Conservation (phyloP, 2,329 filamentous ascomycete genomes). For the Paramyrothecium sp. region DNA sequence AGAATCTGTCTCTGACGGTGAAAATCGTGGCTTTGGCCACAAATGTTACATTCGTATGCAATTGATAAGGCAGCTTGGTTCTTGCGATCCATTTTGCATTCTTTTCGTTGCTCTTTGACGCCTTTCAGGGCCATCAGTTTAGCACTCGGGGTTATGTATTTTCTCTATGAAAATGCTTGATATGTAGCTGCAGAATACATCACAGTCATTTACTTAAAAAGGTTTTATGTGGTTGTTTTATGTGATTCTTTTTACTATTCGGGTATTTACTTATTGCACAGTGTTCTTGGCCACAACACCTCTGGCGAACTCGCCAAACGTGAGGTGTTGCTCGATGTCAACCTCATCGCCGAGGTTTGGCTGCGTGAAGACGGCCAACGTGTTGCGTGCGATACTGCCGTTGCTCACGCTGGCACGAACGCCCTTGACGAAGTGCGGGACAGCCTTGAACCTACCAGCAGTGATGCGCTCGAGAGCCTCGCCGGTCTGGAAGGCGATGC, state of each 20-base stretch:
- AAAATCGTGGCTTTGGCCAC: background rate
- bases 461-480: conserved; percentile 91
- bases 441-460: conserved; percentile 84
- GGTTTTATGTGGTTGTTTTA: background rate
- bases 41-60: background rate
- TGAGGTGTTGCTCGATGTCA: conserved; percentile 63
- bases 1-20: background rate
- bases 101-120: background rate
- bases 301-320: conserved; percentile 74
- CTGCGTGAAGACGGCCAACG: conserved; percentile 94
- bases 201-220: background rate
- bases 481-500: conserved; percentile 94
- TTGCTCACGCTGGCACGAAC: conserved; percentile 54
- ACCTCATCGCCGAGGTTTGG: conserved; percentile 84
- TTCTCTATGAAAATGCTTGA: background rate
- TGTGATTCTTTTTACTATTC: background rate
- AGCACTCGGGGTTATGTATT: background rate
- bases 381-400: conserved; percentile 72
- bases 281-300: conserved; percentile 61
- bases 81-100: background rate
- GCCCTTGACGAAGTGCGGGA: conserved; percentile 92
- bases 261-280: conserved; percentile 31
- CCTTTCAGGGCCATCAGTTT: background rate
- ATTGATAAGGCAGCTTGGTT: conserved; percentile 1
- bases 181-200: background rate